Evolutionary conservation across 2,329 filamentous ascomycete species (phyloP).

Genomic region (Colletotrichum sublineola): DNA sequence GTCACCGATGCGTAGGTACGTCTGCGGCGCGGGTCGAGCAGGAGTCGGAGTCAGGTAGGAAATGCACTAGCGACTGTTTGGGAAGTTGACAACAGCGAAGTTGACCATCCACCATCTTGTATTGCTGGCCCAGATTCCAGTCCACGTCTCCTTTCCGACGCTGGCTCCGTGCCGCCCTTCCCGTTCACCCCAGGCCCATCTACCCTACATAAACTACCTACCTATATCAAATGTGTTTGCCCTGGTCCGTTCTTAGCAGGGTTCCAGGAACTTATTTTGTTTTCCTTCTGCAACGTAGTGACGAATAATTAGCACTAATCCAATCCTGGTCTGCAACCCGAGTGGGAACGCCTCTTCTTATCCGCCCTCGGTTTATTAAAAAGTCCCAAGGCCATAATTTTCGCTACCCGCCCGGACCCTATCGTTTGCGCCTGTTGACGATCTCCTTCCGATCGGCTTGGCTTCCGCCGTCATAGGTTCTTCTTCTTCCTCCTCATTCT

Average conservation of each 20-base stretch:
- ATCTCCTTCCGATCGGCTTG: constrained; percentile 30
- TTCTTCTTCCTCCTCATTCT: background rate
- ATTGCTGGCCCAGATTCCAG: background rate
- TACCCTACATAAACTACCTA: too few species aligned
- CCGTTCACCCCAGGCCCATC: constrained; percentile 2
- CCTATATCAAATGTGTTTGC: constrained; percentile 35
- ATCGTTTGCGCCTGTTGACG: constrained; percentile 7
- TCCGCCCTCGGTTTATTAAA: constrained; percentile 16
- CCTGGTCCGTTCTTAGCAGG: constrained; percentile 27
- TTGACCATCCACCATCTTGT: background rate
- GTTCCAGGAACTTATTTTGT: constrained; percentile 13
- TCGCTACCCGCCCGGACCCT: background rate
- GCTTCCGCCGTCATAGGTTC: constrained; percentile 16
- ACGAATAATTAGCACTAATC: constrained; percentile 18
- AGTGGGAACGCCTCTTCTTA: constrained; percentile 33
- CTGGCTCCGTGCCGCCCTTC: background rate
- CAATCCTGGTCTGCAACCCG: constrained; percentile 32
- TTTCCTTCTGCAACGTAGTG: background rate
- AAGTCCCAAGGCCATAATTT: constrained; percentile 7
- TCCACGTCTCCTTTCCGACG: background rate
- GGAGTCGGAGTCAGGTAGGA: background rate
- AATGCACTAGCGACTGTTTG: constrained; percentile 26
- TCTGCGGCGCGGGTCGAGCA: constrained; percentile 12
- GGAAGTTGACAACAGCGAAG: constrained; percentile 32
- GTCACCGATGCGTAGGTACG: background rate